Conservation (phyloP, 2,329 filamentous ascomycete species). For the Eutypella sp. region DNA sequence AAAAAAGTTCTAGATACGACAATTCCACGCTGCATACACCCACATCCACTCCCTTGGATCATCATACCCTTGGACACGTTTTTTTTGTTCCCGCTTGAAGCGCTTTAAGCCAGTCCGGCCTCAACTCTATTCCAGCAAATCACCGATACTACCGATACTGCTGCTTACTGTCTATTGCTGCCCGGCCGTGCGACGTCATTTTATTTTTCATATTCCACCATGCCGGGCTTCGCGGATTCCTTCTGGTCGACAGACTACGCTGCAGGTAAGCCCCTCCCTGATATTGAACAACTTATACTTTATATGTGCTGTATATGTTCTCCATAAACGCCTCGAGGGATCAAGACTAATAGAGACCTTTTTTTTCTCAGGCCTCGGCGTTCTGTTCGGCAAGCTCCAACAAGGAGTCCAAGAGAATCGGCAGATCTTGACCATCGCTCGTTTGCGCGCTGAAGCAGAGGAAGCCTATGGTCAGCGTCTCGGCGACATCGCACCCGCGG, state of each 20-base stretch:
- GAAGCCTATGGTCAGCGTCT: conserved; percentile 80
- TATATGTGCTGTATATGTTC: too few species aligned
- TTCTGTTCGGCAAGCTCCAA: conserved; percentile 93
- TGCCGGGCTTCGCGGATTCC: conserved; percentile 88
- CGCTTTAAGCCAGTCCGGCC: neutral
- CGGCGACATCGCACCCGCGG: conserved; percentile 72
- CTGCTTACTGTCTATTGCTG: neutral
- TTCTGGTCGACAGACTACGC: conserved; percentile 99
- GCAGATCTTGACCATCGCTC: conserved; percentile 85
- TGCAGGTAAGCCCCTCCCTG: conserved; percentile 56
- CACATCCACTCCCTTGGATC: too few species aligned
- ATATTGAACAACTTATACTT: neutral
- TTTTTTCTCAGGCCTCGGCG: conserved; percentile 64
- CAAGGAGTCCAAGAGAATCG: conserved; percentile 94
- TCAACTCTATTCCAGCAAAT: neutral
- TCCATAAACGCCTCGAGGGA: too few species aligned
- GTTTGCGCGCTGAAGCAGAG: conserved; percentile 92
- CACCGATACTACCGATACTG: neutral
- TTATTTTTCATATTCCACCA: too few species aligned
- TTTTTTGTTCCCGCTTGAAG: neutral
- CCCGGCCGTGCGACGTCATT: neutral
- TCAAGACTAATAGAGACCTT: neutral
- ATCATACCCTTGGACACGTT: too few species aligned
- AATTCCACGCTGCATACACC: too few species aligned
- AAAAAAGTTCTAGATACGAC: neutral